Evolutionary conservation across 2,329 filamentous ascomycete species (phyloP).

Genomic region (Trichoderma sp.): DNA sequence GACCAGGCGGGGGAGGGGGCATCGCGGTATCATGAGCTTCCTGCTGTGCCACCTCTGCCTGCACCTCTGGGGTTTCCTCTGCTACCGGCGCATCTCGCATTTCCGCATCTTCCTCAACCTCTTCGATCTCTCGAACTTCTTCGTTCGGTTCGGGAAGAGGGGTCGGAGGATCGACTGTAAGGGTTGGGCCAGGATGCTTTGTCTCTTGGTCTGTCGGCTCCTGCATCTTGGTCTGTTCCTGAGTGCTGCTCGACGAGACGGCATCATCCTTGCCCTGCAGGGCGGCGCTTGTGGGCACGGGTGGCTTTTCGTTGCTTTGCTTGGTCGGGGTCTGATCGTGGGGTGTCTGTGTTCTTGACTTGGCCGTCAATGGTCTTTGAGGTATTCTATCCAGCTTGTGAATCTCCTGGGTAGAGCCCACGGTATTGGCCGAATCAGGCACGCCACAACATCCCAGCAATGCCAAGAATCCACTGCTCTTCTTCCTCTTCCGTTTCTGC

Average conservation of each 20-base stretch:
- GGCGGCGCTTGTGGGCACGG: constrained; percentile 39
- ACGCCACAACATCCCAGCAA: constrained; percentile 69
- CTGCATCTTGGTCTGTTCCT: constrained; percentile 48
- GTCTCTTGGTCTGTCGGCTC: constrained; percentile 50
- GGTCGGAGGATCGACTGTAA: constrained; percentile 49
- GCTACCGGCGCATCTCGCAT: constrained; percentile 64
- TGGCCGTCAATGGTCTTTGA: constrained; percentile 56
- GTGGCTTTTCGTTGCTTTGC: constrained; percentile 53
- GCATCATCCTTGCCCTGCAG: constrained; percentile 48
- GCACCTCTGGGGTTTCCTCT: constrained; percentile 50
- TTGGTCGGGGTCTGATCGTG: constrained; percentile 50
- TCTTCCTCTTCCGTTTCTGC: constrained; percentile 59
- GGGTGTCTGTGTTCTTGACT: constrained; percentile 54
- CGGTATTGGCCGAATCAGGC: constrained; percentile 58
- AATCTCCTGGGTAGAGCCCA: constrained; percentile 57
- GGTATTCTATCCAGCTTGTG: constrained; percentile 62
- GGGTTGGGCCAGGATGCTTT: constrained; percentile 47
- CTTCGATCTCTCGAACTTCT: constrained; percentile 37
- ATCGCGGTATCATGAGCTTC: constrained; percentile 38
- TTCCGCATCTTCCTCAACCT: constrained; percentile 59
- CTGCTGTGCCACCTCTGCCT: constrained; percentile 43
- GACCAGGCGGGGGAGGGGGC: constrained; percentile 49
- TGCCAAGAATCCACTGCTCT: constrained; percentile 56
- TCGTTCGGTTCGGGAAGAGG: constrained; percentile 30
- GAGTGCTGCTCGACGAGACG: constrained; percentile 48